These are phyloP conservation scores for Ensete ventricosum DNA, from an alignment of 176 grass and related monocot genomes.

Conservation along the genomic window DNA sequence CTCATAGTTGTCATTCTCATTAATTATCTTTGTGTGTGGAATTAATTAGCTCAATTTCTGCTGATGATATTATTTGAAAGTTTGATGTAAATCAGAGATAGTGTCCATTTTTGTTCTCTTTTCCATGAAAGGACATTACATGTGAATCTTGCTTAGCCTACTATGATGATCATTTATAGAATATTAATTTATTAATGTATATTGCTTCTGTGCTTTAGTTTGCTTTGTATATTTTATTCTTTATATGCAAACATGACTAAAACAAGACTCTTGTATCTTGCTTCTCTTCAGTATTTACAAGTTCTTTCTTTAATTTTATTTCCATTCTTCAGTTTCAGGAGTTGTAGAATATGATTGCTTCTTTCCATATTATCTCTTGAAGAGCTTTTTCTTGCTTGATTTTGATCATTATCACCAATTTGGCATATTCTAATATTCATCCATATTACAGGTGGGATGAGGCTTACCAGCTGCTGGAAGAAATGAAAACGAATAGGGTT, in stretches of 20 bases:
- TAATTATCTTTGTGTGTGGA: too few species aligned
- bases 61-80: too few species aligned
- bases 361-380: neutral
- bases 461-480: conserved; percentile 67
- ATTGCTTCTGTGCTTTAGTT: too few species aligned
- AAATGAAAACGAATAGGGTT: conserved; percentile 73
- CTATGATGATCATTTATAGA: too few species aligned
- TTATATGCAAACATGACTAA: neutral
- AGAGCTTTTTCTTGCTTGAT: neutral
- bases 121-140: too few species aligned
- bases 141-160: too few species aligned
- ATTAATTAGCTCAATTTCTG: too few species aligned
- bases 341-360: neutral
- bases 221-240: neutral
- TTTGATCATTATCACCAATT: neutral
- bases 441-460: conserved; percentile 62
- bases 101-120: too few species aligned
- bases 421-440: neutral
- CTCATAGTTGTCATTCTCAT: too few species aligned
- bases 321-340: neutral
- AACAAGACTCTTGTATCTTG: neutral
- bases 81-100: too few species aligned
- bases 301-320: neutral
- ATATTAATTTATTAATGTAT: too few species aligned
- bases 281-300: neutral